Conservation (phyloP, 164 flowering plant genomes). For the Chimonanthus salicifolius region DNA sequence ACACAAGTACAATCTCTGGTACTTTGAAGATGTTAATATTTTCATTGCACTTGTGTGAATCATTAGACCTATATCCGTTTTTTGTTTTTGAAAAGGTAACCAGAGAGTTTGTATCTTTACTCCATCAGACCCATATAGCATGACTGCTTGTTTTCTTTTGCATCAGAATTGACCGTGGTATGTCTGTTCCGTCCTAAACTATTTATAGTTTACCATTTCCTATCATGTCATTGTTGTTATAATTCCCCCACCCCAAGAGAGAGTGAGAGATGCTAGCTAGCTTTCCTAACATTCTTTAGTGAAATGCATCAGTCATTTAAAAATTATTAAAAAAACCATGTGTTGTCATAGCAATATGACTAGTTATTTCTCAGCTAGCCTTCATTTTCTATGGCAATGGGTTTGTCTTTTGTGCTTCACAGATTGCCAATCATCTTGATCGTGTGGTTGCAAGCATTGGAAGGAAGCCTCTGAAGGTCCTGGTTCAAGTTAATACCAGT, state of each 20-base stretch:
- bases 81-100: no score
- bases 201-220: not conserved
- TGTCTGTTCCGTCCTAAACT: not conserved
- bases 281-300: no score
- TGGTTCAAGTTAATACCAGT: constrained; percentile 95
- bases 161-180: not conserved
- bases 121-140: no score
- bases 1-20: not conserved
- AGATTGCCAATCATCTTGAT: constrained; percentile 84
- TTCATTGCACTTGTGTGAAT: not conserved
- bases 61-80: not conserved
- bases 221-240: not conserved
- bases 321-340: not conserved
- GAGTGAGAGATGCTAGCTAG: no score
- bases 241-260: no score
- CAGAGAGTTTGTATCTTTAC: no score
- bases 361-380: not conserved
- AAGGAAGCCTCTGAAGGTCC: constrained; percentile 77
- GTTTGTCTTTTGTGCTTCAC: constrained; percentile 13
- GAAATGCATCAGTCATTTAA: not conserved
- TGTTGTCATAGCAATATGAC: not conserved
- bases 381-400: not conserved
- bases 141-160: not conserved
- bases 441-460: constrained; percentile 58
- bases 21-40: no score